A percentile compares a stretch with the other conserved stretches of the same genome.
These are phyloP conservation scores for Globisporangium camurandrum DNA, from an alignment of 352 stramenopile genomes.

Conservation along the genomic window DNA sequence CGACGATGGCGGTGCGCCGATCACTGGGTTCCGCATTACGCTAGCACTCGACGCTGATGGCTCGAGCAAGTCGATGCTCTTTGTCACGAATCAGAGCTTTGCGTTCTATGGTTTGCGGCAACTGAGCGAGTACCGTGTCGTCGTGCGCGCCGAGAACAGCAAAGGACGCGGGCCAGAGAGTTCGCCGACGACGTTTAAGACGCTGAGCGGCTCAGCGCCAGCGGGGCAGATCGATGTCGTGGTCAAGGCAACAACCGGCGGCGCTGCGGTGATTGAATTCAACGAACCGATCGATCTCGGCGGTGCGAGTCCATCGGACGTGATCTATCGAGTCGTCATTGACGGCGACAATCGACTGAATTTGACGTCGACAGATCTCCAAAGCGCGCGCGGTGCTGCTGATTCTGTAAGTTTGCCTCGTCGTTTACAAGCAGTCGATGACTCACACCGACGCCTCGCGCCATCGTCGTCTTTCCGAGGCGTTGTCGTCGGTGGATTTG, in stretches of 20 bases:
- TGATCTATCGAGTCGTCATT: slow-evolving; percentile 45
- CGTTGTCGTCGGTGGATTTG: slow-evolving; percentile 31
- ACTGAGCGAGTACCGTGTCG: slow-evolving; percentile 32
- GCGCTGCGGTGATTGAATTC: slow-evolving; percentile 39
- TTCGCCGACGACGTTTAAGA: slow-evolving; percentile 22
- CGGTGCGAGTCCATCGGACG: slow-evolving; percentile 19
- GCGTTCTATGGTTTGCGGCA: slow-evolving; percentile 33
- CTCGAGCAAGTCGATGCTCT: slow-evolving; percentile 10
- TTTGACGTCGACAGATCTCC: slow-evolving; percentile 23
- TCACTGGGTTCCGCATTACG: slow-evolving; percentile 25
- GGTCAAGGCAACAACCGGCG: slow-evolving; percentile 26
- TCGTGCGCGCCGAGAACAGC: slow-evolving; percentile 32
- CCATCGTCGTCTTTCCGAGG: slow-evolving; percentile 2
- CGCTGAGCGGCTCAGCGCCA: slow-evolving; percentile 21
- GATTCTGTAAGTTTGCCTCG: no score
- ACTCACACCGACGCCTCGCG: slow-evolving; percentile 14
- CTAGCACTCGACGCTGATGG: slow-evolving; percentile 22
- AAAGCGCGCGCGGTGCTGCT: neutral
- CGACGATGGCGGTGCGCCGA: slow-evolving; percentile 26
- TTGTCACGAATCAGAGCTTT: slow-evolving; percentile 8
- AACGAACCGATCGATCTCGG: slow-evolving; percentile 49
- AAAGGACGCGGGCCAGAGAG: slow-evolving; percentile 29
- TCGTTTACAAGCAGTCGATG: neutral
- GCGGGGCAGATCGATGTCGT: slow-evolving; percentile 21
- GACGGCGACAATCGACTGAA: slow-evolving; percentile 27